Conservation (phyloP, 1,284 basidiomycete species). For the Irpex sp. region DNA sequence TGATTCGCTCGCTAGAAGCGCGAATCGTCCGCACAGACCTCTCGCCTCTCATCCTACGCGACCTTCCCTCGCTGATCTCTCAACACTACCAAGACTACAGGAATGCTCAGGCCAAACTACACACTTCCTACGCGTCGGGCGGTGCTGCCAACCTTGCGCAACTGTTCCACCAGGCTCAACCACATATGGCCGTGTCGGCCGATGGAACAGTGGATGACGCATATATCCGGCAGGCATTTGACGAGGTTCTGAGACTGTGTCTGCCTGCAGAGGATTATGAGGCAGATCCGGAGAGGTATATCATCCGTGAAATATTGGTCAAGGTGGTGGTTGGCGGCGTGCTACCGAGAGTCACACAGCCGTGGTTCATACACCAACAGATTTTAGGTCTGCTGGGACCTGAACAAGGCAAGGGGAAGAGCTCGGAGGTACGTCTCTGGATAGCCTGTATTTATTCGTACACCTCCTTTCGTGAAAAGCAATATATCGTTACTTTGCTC, state of each 20-base stretch:
- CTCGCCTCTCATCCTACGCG: constrained; percentile 48
- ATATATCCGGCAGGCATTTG: constrained; percentile 72
- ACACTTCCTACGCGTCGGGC: constrained; percentile 62
- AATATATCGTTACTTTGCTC: background rate
- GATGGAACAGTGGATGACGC: constrained; percentile 63
- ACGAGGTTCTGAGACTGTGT: constrained; percentile 60
- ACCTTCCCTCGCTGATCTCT: constrained; percentile 57
- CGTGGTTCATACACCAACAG: constrained; percentile 74
- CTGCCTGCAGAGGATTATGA: constrained; percentile 67
- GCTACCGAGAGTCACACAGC: constrained; percentile 65
- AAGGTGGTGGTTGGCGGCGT: constrained; percentile 64
- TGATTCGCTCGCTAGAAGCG: constrained; percentile 55
- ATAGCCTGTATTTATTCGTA: background rate
- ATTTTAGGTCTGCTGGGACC: constrained; percentile 57
- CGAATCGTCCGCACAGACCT: constrained; percentile 54
- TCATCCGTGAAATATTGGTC: constrained; percentile 72
- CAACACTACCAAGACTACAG: constrained; percentile 76
- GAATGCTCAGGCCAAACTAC: constrained; percentile 52
- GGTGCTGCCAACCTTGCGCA: constrained; percentile 53
- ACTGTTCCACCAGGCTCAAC: constrained; percentile 73
- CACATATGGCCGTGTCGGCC: constrained; percentile 68
- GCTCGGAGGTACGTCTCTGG: background rate
- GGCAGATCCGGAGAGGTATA: constrained; percentile 65
- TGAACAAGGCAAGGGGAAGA: constrained; percentile 20
- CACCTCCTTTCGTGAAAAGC: background rate